Base-by-base conservation (phyloP, 2,329 filamentous ascomycete species). In the Ophiognomonia clavigignenti-juglandacearum region DNA sequence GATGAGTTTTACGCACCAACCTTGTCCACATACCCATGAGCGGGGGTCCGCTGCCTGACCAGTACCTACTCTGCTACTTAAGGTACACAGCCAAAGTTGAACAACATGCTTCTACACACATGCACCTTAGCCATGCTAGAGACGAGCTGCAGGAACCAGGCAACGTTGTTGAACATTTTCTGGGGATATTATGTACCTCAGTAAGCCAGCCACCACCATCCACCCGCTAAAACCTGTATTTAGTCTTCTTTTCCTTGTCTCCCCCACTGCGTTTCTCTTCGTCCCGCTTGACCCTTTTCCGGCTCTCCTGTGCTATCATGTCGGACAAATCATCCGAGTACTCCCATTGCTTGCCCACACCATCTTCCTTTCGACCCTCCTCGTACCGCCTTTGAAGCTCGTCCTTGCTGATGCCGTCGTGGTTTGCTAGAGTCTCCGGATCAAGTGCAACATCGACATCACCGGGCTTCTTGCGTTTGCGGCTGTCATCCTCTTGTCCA, bases 391-490 rank as follows among this genome's bases (percentile, higher is more conserved):
- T 82, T 64, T 78, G 80, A 59, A 98, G 65, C 57, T 91, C 87
- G 22, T 96, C 91, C 65, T 92, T 95, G 67, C 79, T 86, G 59
- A 97, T 76, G 37, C 85, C 86, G 56, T 89, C 88, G 51, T 84
- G 78, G 34, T 79, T 75, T 54, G 81, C 81, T 51, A 98, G 66
- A 31, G 85, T 78, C 61, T 97, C 92, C 5, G 88, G 81, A 59
- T 97, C 90, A 53, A 98, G 82, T 20, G 90, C 88, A 23, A 97
- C 86, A 57, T 98, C 93, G 20, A 98, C 80, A 63, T 98, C 93
- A 34, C 92, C 93, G 4, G 87, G 91, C 77, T 96, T 96, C 81
- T 97, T 98, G 59, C 89, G 80, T 71, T 95, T 93, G 59, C 88
- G 74, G 20, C 67, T 75, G 47, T 90, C 82, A 49, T 90, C 86